Conservation (phyloP, 345 rosid species). For the Angophora floribunda region DNA sequence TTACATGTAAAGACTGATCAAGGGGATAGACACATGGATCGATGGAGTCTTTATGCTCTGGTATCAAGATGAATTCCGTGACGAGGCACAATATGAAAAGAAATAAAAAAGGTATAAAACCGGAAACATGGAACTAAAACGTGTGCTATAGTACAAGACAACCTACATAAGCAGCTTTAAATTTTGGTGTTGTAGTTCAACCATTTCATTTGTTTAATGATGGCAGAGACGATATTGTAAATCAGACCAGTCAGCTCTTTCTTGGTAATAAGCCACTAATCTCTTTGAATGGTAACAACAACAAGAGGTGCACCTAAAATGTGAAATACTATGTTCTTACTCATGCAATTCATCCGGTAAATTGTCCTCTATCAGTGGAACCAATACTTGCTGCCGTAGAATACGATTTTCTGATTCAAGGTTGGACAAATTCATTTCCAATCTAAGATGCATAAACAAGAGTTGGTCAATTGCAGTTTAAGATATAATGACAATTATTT, state of each 20-base stretch:
- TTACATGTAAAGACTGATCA: neutral
- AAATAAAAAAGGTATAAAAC: neutral
- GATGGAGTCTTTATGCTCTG: neutral
- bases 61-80: neutral
- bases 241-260: neutral
- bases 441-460: constrained; percentile 26
- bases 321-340: constrained; percentile 24
- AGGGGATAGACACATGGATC: neutral
- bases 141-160: neutral
- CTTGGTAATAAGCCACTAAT: neutral
- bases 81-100: neutral
- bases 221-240: neutral
- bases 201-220: neutral
- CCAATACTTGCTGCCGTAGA: constrained; percentile 89
- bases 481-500: neutral
- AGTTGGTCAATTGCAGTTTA: neutral
- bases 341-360: constrained; percentile 38
- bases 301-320: neutral
- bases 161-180: neutral
- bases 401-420: constrained; percentile 96
- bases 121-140: neutral
- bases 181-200: neutral
- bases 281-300: neutral
- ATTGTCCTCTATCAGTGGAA: constrained; percentile 77
- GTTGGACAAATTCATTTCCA: constrained; percentile 91